phyloP scores from a whole-genome alignment of 2,329 filamentous ascomycete genomes.

The Stachybotrys elegans region DNA sequence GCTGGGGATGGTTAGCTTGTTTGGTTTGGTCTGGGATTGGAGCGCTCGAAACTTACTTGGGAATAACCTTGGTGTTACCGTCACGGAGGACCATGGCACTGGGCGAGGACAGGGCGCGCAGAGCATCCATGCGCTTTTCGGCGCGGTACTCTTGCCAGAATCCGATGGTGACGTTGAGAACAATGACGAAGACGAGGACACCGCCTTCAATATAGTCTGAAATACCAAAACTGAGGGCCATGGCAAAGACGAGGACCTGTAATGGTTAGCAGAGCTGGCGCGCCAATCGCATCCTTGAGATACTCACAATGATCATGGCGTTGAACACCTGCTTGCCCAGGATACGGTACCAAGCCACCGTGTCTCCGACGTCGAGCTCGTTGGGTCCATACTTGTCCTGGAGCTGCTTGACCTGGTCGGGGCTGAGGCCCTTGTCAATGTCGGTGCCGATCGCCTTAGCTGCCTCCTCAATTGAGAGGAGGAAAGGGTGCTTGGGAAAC shows the following conservation, averaged over 20 bases:
- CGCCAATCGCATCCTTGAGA: background rate
- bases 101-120: conserved; percentile 57
- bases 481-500: conserved; percentile 53
- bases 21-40: too few species aligned
- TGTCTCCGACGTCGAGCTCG: conserved; percentile 63
- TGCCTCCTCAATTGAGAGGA: conserved; percentile 58
- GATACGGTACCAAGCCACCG: conserved; percentile 67
- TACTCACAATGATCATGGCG: conserved; percentile 66
- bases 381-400: conserved; percentile 60
- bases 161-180: conserved; percentile 65
- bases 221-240: conserved; percentile 66
- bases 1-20: conserved; percentile 24
- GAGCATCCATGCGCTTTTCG: conserved; percentile 62
- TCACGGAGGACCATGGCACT: conserved; percentile 57
- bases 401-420: conserved; percentile 52
- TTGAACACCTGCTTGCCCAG: conserved; percentile 69
- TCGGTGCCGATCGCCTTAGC: conserved; percentile 57
- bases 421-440: conserved; percentile 61
- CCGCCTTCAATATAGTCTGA: conserved; percentile 63
- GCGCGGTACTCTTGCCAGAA: conserved; percentile 61
- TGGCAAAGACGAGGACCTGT: conserved; percentile 73
- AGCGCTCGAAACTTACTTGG: conserved; percentile 50
- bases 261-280: background rate
- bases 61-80: conserved; percentile 51
- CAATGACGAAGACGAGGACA: conserved; percentile 62